phyloP scores from a whole-genome alignment of 805 yeast species.

The Candida khao-thaluensis region DNA sequence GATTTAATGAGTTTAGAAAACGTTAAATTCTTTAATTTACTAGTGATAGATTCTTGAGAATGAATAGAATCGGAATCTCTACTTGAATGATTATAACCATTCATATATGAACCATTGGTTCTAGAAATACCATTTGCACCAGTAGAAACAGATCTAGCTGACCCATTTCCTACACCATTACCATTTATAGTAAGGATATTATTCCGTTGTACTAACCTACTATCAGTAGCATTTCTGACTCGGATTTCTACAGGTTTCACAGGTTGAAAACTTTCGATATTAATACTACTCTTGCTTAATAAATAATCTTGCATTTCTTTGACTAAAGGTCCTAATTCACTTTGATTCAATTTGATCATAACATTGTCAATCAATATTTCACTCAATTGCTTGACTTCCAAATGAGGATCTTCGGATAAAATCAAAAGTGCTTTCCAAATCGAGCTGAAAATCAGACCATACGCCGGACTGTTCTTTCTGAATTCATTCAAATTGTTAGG shows the following conservation, averaged over 20 bases:
- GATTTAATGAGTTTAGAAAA: conserved; percentile 36
- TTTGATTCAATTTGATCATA: conserved; percentile 58
- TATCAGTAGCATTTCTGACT: conserved; percentile 26
- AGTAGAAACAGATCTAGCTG: conserved; percentile 29
- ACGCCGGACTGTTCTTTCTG: conserved; percentile 70
- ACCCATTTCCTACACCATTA: conserved; percentile 9
- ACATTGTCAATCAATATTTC: conserved; percentile 74
- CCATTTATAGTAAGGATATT: conserved; percentile 31
- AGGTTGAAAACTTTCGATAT: conserved; percentile 41
- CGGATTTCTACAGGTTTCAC: conserved; percentile 31
- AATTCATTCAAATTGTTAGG: conserved; percentile 66
- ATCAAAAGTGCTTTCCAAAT: conserved; percentile 84
- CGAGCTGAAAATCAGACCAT: conserved; percentile 82
- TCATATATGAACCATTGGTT: not conserved
- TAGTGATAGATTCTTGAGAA: conserved; percentile 30
- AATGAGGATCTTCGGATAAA: conserved; percentile 83
- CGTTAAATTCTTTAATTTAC: conserved; percentile 32
- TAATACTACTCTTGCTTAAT: conserved; percentile 47
- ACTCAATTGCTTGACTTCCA: conserved; percentile 72
- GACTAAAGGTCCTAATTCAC: conserved; percentile 65
- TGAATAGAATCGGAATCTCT: conserved; percentile 19
- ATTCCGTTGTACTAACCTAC: conserved; percentile 18
- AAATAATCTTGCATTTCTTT: conserved; percentile 63
- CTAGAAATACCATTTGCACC: conserved; percentile 15
- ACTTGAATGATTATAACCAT: not conserved